Conservation (phyloP, 2,329 filamentous ascomycete species). For the Apiospora pterosperma region DNA sequence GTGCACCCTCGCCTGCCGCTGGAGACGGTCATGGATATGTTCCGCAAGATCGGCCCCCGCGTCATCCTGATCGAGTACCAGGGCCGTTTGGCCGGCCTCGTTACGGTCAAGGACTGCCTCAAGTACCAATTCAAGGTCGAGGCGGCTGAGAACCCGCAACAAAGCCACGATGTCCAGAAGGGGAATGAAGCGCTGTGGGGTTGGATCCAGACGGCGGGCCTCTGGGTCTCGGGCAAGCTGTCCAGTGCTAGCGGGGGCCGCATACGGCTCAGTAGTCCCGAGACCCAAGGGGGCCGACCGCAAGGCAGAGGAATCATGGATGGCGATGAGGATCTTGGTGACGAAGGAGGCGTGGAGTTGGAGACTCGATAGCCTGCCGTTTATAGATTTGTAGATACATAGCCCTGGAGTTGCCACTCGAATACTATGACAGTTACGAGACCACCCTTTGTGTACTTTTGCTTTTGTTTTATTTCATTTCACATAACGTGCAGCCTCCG, state of each 20-base stretch:
- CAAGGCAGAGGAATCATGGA: conserved; percentile 40
- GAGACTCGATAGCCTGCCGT: conserved; percentile 22
- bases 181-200: conserved; percentile 65
- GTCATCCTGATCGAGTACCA: conserved; percentile 92
- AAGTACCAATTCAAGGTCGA: conserved; percentile 98
- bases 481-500: neutral
- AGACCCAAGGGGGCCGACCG: conserved; percentile 22
- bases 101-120: conserved; percentile 95
- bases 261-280: conserved; percentile 43
- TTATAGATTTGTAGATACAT: neutral
- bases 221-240: conserved; percentile 58
- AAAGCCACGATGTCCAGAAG: conserved; percentile 52
- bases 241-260: conserved; percentile 52
- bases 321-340: conserved; percentile 47
- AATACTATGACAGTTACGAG: neutral
- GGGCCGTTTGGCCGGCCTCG: conserved; percentile 76
- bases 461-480: neutral
- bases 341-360: conserved; percentile 31
- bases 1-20: conserved; percentile 88
- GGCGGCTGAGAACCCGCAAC: conserved; percentile 70
- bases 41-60: conserved; percentile 94
- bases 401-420: neutral
- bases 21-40: conserved; percentile 97
- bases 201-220: conserved; percentile 47
- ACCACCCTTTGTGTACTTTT: neutral